Evolutionary conservation across 768 basidiomycete genomes (phyloP).

Genomic region (Trametes maxima): DNA sequence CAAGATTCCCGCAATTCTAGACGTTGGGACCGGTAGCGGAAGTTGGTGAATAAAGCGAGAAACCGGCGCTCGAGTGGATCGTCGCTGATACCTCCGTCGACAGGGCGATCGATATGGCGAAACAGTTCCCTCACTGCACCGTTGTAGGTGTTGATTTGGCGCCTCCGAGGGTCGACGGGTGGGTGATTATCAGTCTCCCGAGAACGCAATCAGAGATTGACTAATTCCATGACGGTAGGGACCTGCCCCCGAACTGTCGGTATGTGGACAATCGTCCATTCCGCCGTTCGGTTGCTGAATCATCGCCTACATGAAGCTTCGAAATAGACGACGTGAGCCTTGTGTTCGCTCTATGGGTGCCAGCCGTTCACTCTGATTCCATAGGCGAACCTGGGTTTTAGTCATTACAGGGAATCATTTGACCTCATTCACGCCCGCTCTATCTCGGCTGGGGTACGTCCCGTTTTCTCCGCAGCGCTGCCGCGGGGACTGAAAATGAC

Average conservation of each 20-base stretch:
- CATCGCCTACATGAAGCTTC: slow-evolving; percentile 25
- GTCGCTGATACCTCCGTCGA: not conserved
- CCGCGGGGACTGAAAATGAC: not conserved
- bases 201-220: not conserved
- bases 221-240: slow-evolving; percentile 15
- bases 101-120: slow-evolving; percentile 40
- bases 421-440: slow-evolving; percentile 38
- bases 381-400: slow-evolving; percentile 38
- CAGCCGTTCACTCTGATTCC: not conserved
- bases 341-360: not conserved
- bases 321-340: slow-evolving; percentile 40
- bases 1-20: slow-evolving; percentile 31
- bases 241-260: slow-evolving; percentile 36
- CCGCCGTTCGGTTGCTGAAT: not conserved
- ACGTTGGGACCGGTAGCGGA: slow-evolving; percentile 38
- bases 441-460: slow-evolving; percentile 34
- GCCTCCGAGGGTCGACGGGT: slow-evolving; percentile 32
- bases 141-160: slow-evolving; percentile 39
- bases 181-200: slow-evolving; percentile 7
- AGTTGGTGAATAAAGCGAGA: slow-evolving; percentile 31
- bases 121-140: slow-evolving; percentile 36
- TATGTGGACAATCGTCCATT: slow-evolving; percentile 18
- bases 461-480: not conserved
- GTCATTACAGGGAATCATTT: slow-evolving; percentile 35
- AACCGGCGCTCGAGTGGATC: not conserved